Evolutionary conservation across 1,284 basidiomycete genomes (phyloP), one percentile per base, ranked within the genome.

Genomic region (Rhodotorula mucilaginosa): DNA sequence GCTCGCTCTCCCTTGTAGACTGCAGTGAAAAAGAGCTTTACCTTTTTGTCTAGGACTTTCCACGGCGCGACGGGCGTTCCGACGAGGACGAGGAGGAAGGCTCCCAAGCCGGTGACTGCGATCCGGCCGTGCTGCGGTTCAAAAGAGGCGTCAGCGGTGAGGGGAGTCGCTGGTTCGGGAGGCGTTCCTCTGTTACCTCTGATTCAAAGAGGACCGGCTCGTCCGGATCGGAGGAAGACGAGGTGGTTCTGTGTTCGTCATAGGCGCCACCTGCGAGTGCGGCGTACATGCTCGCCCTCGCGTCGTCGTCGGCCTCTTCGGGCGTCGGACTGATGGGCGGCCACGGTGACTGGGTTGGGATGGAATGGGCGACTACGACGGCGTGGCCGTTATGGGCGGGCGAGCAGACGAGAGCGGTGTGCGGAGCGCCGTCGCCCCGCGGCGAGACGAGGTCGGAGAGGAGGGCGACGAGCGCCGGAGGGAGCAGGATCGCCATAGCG

Each of bases 11-110:
- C 8, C 34, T 34, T 34, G 34, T 34, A 34, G 8, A 8, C 34
- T 8, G 8, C 34, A 34, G 6, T 34, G 34, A 34, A 7, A 8
- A 34, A 34, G 26, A 34, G 34, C 34, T 34, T 34, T 29, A 76
- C 74, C 66, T 76, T 76, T n/a, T 70, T 74, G 26, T 74, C 72
- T 6, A 76, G 63, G 8, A 76, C 74, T 23, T 73, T 65, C 74
- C 74, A 76, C 3, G 74, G 74, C 2, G 68, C 67, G 7, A 72
- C 66, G 2, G 66, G 31, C 2, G 61, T 67, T 2, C 70, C 74
- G 29, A 72, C 68, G 54, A 76, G 70, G 46, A 74, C 62, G 61
- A 76, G 70, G 31, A 76, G 64, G 61, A 76, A 74, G 48, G 49
- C 29, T 12, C 71, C 72, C 6, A 68, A 49, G 0, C 34, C 46